These are phyloP conservation scores for Anethum foeniculum DNA, from an alignment of 140 eudicot genomes.

Conservation along the genomic window DNA sequence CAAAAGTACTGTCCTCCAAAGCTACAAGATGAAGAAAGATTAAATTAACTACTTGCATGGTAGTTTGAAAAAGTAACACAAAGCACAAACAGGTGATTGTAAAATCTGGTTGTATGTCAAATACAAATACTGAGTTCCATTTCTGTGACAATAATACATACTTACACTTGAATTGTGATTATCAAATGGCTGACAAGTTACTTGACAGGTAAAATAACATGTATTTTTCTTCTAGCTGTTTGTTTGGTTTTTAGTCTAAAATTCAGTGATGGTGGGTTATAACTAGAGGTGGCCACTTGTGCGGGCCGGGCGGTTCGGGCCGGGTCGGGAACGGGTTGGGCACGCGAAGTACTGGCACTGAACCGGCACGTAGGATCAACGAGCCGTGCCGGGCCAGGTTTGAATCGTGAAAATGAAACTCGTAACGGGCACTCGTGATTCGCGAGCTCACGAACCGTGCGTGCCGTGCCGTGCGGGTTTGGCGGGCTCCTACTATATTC, in stretches of 20 bases:
- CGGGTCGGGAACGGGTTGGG: too few species aligned
- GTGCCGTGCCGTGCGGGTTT: too few species aligned
- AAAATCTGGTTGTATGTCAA: background rate
- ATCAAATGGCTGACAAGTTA: background rate
- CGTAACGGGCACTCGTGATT: too few species aligned
- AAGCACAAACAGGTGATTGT: background rate
- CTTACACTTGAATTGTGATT: background rate
- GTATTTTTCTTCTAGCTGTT: background rate
- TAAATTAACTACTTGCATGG: background rate
- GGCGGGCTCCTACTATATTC: too few species aligned
- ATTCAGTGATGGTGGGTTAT: background rate
- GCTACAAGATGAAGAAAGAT: conserved; percentile 21
- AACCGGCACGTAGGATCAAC: too few species aligned
- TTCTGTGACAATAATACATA: background rate
- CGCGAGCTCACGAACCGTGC: too few species aligned
- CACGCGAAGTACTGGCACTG: too few species aligned
- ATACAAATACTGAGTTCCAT: background rate
- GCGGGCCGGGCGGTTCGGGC: too few species aligned
- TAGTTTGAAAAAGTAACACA: background rate
- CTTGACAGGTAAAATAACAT: background rate
- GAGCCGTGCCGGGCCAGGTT: too few species aligned
- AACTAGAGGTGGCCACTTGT: too few species aligned
- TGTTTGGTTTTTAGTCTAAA: background rate
- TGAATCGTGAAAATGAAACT: too few species aligned
- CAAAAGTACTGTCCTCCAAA: conserved; percentile 86